These are phyloP conservation scores for Trypanosoma avium DNA, from an alignment of 208 protist genomes.

Conservation along the genomic window DNA sequence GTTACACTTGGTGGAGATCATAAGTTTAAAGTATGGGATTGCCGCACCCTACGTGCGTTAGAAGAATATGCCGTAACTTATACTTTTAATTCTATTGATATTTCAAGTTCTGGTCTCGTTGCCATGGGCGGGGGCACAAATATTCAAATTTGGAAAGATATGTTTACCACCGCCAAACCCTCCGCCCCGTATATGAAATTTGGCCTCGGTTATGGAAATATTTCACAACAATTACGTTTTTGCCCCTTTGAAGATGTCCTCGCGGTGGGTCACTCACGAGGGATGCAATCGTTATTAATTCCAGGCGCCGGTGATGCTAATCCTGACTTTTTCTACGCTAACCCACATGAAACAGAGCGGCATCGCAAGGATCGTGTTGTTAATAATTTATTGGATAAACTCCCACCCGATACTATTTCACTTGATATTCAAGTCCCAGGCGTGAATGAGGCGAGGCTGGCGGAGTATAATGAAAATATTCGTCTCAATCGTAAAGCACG, in stretches of 20 bases:
- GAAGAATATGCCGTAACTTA: constrained; percentile 89
- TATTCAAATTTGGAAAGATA: constrained; percentile 88
- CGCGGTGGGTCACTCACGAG: constrained; percentile 82
- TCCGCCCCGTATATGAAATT: constrained; percentile 85
- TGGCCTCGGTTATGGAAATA: constrained; percentile 86
- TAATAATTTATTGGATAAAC: constrained; percentile 87
- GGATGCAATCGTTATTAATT: constrained; percentile 89
- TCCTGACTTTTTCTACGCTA: constrained; percentile 92
- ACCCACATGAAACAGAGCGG: constrained; percentile 92
- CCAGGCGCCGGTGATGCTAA: constrained; percentile 91
- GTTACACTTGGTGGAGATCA: constrained; percentile 95
- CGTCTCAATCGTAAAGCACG: constrained; percentile 74
- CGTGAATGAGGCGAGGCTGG: constrained; percentile 77
- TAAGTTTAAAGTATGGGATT: constrained; percentile 97
- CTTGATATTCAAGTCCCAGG: constrained; percentile 87
- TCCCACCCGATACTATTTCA: constrained; percentile 92
- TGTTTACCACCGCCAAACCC: constrained; percentile 76
- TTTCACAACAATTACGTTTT: constrained; percentile 69
- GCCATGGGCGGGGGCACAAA: constrained; percentile 78
- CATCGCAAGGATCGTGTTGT: constrained; percentile 90
- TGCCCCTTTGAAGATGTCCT: constrained; percentile 93
- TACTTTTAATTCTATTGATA: constrained; percentile 77
- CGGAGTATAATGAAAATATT: constrained; percentile 84
- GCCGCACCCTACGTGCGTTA: constrained; percentile 92
- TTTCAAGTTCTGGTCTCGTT: constrained; percentile 85